A percentile compares a stretch with the other conserved stretches of the same genome.
Evolutionary conservation across 805 yeast species (phyloP).

Genomic region (Isabelozyma heimii): DNA sequence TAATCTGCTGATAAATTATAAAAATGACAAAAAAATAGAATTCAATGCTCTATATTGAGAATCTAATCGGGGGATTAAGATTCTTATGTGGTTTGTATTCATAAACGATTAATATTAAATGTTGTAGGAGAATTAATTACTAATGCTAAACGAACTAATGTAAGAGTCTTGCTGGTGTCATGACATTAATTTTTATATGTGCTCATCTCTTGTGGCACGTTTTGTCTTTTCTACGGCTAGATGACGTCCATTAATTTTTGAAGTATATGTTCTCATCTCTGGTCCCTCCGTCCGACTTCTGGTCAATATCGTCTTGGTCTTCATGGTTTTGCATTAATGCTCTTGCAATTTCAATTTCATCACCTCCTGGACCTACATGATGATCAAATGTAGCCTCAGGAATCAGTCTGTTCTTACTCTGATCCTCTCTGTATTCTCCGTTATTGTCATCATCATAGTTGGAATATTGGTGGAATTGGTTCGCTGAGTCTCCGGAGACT

Average conservation of each 20-base stretch:
- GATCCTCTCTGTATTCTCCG: slow-evolving; percentile 1
- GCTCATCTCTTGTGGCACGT: too few relatives aligned
- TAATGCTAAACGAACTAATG: neutral
- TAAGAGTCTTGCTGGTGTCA: too few relatives aligned
- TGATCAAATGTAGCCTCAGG: slow-evolving; percentile 56
- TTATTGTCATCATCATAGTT: slow-evolving; percentile 6
- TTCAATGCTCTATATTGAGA: neutral
- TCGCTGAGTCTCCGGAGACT: slow-evolving; percentile 15
- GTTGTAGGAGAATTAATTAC: neutral
- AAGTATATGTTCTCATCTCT: slow-evolving; percentile 18
- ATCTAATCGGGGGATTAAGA: slow-evolving; percentile 1
- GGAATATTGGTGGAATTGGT: slow-evolving; percentile 14
- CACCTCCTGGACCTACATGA: slow-evolving; percentile 41
- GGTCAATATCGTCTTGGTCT: slow-evolving; percentile 5
- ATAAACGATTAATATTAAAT: neutral
- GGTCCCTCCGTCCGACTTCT: slow-evolving; percentile 4
- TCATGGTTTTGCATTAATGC: slow-evolving; percentile 58
- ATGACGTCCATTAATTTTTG: slow-evolving; percentile 7
- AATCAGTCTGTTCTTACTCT: slow-evolving; percentile 26
- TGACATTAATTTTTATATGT: too few relatives aligned
- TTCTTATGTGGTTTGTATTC: neutral
- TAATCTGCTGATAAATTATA: slow-evolving; percentile 30
- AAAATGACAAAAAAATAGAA: neutral
- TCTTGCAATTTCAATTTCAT: slow-evolving; percentile 63
- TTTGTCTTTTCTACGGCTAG: too few relatives aligned